phyloP scores from a whole-genome alignment of 768 basidiomycete genomes.

The Lactarius sanguifluus region DNA sequence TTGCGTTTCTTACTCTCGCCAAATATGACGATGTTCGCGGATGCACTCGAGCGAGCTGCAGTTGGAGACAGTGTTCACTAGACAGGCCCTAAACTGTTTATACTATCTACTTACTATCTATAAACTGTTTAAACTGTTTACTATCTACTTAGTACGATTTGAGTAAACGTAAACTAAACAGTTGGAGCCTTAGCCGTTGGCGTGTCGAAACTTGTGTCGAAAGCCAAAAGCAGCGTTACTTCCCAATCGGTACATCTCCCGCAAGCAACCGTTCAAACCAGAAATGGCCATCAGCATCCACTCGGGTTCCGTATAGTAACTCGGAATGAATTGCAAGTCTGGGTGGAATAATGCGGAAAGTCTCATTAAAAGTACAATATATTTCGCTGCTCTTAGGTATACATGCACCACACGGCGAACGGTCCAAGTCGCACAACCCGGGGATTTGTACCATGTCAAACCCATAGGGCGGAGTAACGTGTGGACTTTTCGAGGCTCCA shows the following conservation, averaged over 20 bases:
- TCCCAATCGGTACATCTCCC: slow-evolving; percentile 2
- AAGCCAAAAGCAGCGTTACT: background rate
- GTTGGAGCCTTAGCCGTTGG: too few species aligned
- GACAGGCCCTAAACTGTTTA: too few species aligned
- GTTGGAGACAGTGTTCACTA: too few species aligned
- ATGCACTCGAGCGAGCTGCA: too few species aligned
- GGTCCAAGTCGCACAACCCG: background rate
- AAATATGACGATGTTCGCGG: too few species aligned
- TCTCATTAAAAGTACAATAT: background rate
- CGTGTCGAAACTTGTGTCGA: background rate
- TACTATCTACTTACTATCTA: too few species aligned
- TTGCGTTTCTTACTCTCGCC: too few species aligned
- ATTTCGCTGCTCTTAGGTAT: background rate
- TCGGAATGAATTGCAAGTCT: background rate
- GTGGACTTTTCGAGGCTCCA: background rate
- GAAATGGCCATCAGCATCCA: background rate
- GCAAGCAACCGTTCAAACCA: background rate
- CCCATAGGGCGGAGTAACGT: background rate
- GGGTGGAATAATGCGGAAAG: background rate
- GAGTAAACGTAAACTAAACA: too few species aligned
- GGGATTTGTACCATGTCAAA: background rate
- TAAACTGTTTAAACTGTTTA: too few species aligned
- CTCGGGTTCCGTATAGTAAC: slow-evolving; percentile 1
- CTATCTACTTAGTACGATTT: too few species aligned
- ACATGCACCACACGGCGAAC: background rate